Conservation (phyloP, 2,329 filamentous ascomycete genomes). For the Raffaelea ambrosiae region DNA sequence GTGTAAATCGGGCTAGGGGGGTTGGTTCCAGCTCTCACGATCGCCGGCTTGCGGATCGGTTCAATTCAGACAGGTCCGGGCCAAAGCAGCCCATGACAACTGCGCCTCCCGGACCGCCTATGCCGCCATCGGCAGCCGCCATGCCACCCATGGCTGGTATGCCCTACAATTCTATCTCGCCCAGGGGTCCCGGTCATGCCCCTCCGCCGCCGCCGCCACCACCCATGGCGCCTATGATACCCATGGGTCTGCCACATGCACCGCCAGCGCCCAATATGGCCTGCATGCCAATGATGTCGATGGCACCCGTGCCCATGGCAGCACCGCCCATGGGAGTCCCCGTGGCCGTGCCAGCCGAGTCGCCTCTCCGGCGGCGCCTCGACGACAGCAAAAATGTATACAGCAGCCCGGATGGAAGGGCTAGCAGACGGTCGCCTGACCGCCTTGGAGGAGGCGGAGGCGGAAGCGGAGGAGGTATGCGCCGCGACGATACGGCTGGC, state of each 20-base stretch:
- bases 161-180: neutral
- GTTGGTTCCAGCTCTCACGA: constrained; percentile 33
- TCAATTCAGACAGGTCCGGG: constrained; percentile 28
- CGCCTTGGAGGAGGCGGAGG: neutral
- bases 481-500: neutral
- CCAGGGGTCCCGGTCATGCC: no score
- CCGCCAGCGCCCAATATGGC: constrained; percentile 8
- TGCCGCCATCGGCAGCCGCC: neutral
- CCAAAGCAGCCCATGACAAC: constrained; percentile 12
- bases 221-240: constrained; percentile 18
- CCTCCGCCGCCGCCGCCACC: neutral
- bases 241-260: constrained; percentile 8
- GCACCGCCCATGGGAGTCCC: neutral
- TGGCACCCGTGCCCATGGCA: constrained; percentile 17
- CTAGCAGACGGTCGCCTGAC: no score
- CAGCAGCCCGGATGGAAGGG: neutral
- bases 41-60: constrained; percentile 40
- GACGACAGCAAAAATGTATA: neutral
- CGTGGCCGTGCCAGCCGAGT: neutral
- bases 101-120: constrained; percentile 15
- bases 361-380: neutral
- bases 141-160: constrained; percentile 2
- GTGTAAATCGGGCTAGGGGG: constrained; percentile 33
- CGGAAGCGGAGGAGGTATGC: neutral
- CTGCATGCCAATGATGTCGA: constrained; percentile 18